Evolutionary conservation across 352 stramenopile genomes (phyloP).

Genomic region (Nothophytophthora sp.): DNA sequence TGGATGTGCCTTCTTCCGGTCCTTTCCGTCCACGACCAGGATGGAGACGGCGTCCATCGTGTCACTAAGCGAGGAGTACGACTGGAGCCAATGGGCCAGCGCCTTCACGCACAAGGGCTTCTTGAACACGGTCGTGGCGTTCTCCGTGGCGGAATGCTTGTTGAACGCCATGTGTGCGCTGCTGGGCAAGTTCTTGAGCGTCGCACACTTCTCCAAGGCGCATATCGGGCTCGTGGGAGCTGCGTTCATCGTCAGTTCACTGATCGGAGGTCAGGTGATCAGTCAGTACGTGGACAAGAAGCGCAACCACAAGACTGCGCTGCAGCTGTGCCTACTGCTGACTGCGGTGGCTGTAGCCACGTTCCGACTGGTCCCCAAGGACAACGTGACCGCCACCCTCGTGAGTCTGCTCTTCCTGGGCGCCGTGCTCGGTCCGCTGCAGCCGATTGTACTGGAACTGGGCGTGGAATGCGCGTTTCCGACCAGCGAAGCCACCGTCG

Average conservation of each 20-base stretch:
- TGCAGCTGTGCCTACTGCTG: slow-evolving; percentile 55
- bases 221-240: slow-evolving; percentile 70
- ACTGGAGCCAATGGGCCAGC: slow-evolving; percentile 69
- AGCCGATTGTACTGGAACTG: slow-evolving; percentile 71
- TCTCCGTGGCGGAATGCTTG: slow-evolving; percentile 69
- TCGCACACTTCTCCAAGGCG: slow-evolving; percentile 60
- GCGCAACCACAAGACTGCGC: slow-evolving; percentile 56
- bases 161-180: slow-evolving; percentile 75
- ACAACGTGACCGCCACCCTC: slow-evolving; percentile 32
- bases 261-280: slow-evolving; percentile 70
- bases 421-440: slow-evolving; percentile 58
- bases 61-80: slow-evolving; percentile 66
- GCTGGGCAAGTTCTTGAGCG: slow-evolving; percentile 65
- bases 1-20: slow-evolving; percentile 36
- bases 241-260: slow-evolving; percentile 69
- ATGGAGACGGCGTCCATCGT: slow-evolving; percentile 53
- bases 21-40: slow-evolving; percentile 39
- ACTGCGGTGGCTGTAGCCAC: slow-evolving; percentile 38
- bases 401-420: slow-evolving; percentile 53
- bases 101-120: slow-evolving; percentile 69
- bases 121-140: slow-evolving; percentile 58
- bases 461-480: slow-evolving; percentile 75
- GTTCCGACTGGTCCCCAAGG: slow-evolving; percentile 50
- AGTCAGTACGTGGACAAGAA: slow-evolving; percentile 64
- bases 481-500: slow-evolving; percentile 75